Conservation (phyloP, 352 stramenopile species). For the Labyrinthula sp. region DNA sequence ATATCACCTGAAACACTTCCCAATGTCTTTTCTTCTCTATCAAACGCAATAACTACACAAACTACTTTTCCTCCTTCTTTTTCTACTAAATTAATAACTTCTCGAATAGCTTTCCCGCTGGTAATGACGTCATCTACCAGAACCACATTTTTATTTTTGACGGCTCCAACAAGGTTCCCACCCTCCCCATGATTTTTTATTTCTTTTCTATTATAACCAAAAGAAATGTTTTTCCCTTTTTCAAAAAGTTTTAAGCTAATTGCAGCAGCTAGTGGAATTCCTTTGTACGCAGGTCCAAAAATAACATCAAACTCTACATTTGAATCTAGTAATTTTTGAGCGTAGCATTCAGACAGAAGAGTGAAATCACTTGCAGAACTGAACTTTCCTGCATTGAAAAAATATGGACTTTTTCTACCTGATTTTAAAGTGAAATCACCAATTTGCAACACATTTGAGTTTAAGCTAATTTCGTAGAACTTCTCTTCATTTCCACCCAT, state of each 20-base stretch:
- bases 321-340: constrained; percentile 40
- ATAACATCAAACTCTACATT: constrained; percentile 88
- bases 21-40: constrained; percentile 89
- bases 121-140: constrained; percentile 99
- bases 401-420: constrained; percentile 87
- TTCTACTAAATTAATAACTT: constrained; percentile 68
- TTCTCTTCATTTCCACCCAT: constrained; percentile 56
- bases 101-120: constrained; percentile 85
- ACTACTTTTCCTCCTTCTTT: constrained; percentile 67
- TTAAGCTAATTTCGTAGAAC: constrained; percentile 87
- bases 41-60: constrained; percentile 84
- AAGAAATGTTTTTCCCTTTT: constrained; percentile 71
- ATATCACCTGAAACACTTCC: too few relatives aligned
- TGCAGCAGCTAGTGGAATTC: constrained; percentile 81
- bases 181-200: constrained; percentile 96
- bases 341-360: constrained; percentile 27
- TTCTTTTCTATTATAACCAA: constrained; percentile 98
- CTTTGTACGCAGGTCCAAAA: constrained; percentile 98
- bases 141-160: constrained; percentile 80
- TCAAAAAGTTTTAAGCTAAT: constrained; percentile 68
- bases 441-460: constrained; percentile 84
- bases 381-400: constrained; percentile 97
- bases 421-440: constrained; percentile 93
- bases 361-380: constrained; percentile 67
- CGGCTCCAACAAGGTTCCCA: constrained; percentile 77